Base-by-base conservation (phyloP, 2,329 filamentous ascomycete species). In the Colletotrichum sp. region DNA sequence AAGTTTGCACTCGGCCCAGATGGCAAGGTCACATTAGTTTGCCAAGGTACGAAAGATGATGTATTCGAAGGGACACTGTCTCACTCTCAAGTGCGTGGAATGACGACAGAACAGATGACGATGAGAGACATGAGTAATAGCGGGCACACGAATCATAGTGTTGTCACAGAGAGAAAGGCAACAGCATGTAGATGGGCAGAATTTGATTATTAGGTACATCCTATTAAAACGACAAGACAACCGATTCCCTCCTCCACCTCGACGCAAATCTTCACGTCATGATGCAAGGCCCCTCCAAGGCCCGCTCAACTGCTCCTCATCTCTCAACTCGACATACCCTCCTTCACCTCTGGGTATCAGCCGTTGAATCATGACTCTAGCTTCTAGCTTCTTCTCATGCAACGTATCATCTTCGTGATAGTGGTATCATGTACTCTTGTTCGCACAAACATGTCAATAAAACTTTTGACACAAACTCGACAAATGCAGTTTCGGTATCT, bases 351-450 rank as follows among this genome's bases (percentile, higher is more conserved):
- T 6, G 13, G n/a, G 36, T 13, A 15, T 67, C 27, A 22, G 64
- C 70, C 56, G 70, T 64, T 27, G 55, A 43, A 30, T 60, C 52
- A 60, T 65, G 60, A 58, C 56, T 69, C 39, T 69, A 69, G 36
- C 18, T 13, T 74, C 67, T 71, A 66, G 32, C 28, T 58, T 27
- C 28, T 39, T 64, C 67, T 72, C 66, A 64, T 69, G 70, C 64
- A 58, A 65, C 34, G 66, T 67, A 60, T 61, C 39, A 60, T 56
- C 62, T 32, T 68, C 70, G 62, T 74, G 64, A 74, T 39, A 64
- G 64, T 76, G 74, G 74, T 76, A 76, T 76, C 74, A 76, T 73
- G 66, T 60, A 65, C 70, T 68, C 64, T 68, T 61, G 27, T 66
- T 39, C 73, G 58, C 52, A 39, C 61, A 65, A 67, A 73, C 15